Evolutionary conservation across 371 early-diverging fungal genomes (phyloP).

Genomic region (Conidiobolus incongruus): DNA sequence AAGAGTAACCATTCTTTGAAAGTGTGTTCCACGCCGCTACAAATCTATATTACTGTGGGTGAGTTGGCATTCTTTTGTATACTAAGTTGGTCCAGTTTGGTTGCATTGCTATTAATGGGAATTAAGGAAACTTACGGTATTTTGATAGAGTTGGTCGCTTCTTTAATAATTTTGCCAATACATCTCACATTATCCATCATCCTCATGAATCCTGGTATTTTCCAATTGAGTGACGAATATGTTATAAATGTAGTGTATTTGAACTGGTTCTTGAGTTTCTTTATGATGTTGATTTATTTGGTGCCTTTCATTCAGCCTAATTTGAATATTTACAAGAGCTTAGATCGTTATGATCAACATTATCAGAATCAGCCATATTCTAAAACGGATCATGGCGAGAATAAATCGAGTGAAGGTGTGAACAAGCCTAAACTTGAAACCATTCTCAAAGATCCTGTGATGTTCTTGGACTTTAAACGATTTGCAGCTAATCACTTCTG

Average conservation of each 20-base stretch:
- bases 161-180: neutral
- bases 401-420: too few species aligned
- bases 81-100: too few species aligned
- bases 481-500: constrained; percentile 3
- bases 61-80: too few species aligned
- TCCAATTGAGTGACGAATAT: neutral
- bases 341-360: neutral
- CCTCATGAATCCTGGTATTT: too few species aligned
- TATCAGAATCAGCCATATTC: neutral
- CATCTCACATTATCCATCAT: neutral
- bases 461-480: neutral
- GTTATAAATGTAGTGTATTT: neutral
- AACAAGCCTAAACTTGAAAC: neutral
- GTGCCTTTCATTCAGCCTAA: neutral
- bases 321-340: neutral
- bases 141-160: neutral
- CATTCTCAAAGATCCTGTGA: neutral
- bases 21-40: too few species aligned
- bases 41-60: too few species aligned
- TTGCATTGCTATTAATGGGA: neutral
- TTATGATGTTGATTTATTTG: neutral
- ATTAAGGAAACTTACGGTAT: neutral
- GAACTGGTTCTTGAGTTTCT: neutral
- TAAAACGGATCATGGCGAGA: too few species aligned
- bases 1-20: too few species aligned